Evolutionary conservation across 768 basidiomycete genomes (phyloP).

Genomic region (Mycena olivaceomarginata): DNA sequence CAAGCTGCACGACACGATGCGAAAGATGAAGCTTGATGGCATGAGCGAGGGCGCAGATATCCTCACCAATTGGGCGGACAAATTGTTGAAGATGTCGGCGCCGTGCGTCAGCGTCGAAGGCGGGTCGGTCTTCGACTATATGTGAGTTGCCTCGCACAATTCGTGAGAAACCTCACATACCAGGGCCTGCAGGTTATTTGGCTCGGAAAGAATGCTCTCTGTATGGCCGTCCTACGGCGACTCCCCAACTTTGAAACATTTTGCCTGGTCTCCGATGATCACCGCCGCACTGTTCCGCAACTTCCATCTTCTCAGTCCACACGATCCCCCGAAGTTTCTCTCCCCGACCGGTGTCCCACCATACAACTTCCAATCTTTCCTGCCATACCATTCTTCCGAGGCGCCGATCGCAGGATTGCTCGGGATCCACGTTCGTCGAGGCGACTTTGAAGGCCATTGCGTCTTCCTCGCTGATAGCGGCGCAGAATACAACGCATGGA

Average conservation of each 20-base stretch:
- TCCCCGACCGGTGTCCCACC: neutral
- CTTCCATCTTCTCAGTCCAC: slow-evolving; percentile 12
- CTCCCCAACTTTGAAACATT: slow-evolving; percentile 27
- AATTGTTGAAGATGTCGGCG: neutral
- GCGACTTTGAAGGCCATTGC: slow-evolving; percentile 69
- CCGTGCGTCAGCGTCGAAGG: slow-evolving; percentile 24
- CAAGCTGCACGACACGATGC: neutral
- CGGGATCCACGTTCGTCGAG: slow-evolving; percentile 70
- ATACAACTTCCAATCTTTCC: slow-evolving; percentile 23
- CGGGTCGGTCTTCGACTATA: slow-evolving; percentile 17
- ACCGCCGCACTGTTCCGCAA: slow-evolving; percentile 26
- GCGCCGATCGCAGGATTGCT: slow-evolving; percentile 60
- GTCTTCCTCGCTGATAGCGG: slow-evolving; percentile 54
- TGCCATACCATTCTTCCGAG: neutral
- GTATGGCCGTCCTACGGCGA: slow-evolving; percentile 31
- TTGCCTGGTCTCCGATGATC: slow-evolving; percentile 39
- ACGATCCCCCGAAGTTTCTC: neutral
- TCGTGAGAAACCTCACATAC: neutral
- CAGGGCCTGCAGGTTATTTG: slow-evolving; percentile 16
- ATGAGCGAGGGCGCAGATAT: slow-evolving; percentile 3
- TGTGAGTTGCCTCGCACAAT: neutral
- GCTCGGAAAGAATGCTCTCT: neutral
- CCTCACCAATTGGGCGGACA: slow-evolving; percentile 24
- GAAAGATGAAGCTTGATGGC: neutral
- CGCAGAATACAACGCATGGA: slow-evolving; percentile 65